phyloP scores from a whole-genome alignment of 805 yeast species.

The Lipomyces japonicus region DNA sequence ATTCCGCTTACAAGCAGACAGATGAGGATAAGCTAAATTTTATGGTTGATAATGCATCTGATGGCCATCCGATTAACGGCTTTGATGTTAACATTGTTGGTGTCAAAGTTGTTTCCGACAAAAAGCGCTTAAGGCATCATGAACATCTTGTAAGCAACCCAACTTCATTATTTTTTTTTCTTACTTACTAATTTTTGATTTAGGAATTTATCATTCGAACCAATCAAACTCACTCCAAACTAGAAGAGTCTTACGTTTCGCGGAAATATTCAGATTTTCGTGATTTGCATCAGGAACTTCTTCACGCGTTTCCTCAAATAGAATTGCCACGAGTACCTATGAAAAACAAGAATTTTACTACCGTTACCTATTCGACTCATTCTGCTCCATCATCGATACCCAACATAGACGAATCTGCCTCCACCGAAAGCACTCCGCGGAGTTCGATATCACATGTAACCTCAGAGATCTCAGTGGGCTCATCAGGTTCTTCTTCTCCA shows the following conservation, averaged over 20 bases:
- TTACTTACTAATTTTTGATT: background rate
- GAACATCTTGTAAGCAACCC: slow-evolving; percentile 20
- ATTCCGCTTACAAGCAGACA: slow-evolving; percentile 1
- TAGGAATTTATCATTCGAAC: slow-evolving; percentile 49
- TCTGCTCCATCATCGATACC: slow-evolving; percentile 10
- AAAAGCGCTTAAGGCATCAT: slow-evolving; percentile 16
- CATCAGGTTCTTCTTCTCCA: background rate
- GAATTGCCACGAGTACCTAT: slow-evolving; percentile 57
- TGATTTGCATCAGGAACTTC: slow-evolving; percentile 43
- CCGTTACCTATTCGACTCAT: slow-evolving; percentile 6
- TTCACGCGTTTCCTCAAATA: slow-evolving; percentile 62
- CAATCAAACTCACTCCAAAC: slow-evolving; percentile 35
- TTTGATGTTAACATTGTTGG: slow-evolving; percentile 65
- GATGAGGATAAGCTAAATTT: slow-evolving; percentile 30
- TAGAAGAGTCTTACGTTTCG: slow-evolving; percentile 48
- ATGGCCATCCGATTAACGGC: slow-evolving; percentile 48
- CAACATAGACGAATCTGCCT: slow-evolving; percentile 23
- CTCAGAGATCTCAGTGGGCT: slow-evolving; percentile 13
- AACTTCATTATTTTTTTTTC: background rate
- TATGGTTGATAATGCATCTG: slow-evolving; percentile 25
- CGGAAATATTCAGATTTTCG: slow-evolving; percentile 69
- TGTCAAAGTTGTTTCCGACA: slow-evolving; percentile 42
- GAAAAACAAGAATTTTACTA: slow-evolving; percentile 41
- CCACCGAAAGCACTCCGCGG: slow-evolving; percentile 22
- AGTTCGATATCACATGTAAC: slow-evolving; percentile 16